Evolutionary conservation across 495 filamentous ascomycete genomes (phyloP).

Genomic region (Hypoxylon lenormandii): DNA sequence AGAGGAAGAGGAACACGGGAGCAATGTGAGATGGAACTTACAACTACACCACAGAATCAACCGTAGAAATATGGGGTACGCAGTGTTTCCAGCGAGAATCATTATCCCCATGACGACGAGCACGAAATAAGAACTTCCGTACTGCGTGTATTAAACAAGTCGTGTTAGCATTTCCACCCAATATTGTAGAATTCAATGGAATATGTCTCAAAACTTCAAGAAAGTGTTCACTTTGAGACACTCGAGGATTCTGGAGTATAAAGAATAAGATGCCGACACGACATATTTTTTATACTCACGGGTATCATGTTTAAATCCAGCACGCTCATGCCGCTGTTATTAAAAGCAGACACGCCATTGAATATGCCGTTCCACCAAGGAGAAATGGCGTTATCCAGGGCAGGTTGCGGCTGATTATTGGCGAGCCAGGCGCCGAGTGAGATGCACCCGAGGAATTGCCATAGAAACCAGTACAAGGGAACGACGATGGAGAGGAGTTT

Average conservation of each 20-base stretch:
- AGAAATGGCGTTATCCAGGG: conserved; percentile 73
- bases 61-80: conserved; percentile 79
- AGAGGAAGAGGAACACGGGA: conserved; percentile 50
- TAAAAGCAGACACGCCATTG: conserved; percentile 81
- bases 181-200: too few relatives aligned
- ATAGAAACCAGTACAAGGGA: conserved; percentile 76
- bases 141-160: too few relatives aligned
- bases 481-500: conserved; percentile 77
- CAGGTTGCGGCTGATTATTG: conserved; percentile 66
- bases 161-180: too few relatives aligned
- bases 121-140: conserved; percentile 73
- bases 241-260: too few relatives aligned
- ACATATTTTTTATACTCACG: too few relatives aligned
- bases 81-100: conserved; percentile 87
- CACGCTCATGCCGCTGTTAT: conserved; percentile 84
- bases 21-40: conserved; percentile 42
- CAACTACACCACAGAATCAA: conserved; percentile 77
- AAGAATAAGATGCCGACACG: too few relatives aligned
- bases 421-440: conserved; percentile 79
- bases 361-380: conserved; percentile 78
- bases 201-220: too few relatives aligned
- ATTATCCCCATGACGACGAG: conserved; percentile 79
- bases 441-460: conserved; percentile 77
- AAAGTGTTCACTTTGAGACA: too few relatives aligned
- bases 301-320: conserved; percentile 84